Conservation (phyloP, 129 eudicot species). For the Saposhnikovia divaricata region DNA sequence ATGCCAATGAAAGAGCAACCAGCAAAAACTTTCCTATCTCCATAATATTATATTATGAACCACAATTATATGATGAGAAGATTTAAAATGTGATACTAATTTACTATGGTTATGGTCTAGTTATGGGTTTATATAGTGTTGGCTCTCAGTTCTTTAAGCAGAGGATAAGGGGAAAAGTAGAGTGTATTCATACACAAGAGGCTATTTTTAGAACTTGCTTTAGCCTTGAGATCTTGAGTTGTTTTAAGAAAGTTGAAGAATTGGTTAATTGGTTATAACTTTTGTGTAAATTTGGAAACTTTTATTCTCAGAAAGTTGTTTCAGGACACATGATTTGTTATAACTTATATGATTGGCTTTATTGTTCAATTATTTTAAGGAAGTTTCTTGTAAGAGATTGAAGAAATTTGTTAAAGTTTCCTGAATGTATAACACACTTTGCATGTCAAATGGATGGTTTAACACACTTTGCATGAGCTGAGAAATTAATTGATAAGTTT, state of each 20-base stretch:
- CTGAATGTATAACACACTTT: not conserved
- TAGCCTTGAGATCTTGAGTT: not conserved
- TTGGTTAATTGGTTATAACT: not conserved
- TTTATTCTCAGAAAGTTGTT: not conserved
- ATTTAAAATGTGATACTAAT: not conserved
- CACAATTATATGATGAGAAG: not conserved
- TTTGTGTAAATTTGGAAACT: not conserved
- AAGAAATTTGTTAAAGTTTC: not conserved
- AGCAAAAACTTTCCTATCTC: constrained; percentile 27
- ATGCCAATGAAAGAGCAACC: constrained; percentile 31
- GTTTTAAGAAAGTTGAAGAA: not conserved
- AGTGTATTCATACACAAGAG: constrained; percentile 9
- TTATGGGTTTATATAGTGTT: not conserved
- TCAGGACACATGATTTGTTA: constrained; percentile 1
- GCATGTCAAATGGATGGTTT: not conserved
- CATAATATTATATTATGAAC: constrained; percentile 17
- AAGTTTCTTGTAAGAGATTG: not conserved
- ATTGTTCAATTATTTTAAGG: not conserved
- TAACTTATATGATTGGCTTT: not conserved
- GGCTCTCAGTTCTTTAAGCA: not conserved
- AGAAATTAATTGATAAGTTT: not conserved
- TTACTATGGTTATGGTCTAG: not conserved
- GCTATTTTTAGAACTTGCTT: constrained; percentile 25
- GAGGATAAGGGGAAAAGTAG: constrained; percentile 25
- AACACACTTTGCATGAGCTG: not conserved